Conservation (phyloP, 192 early-diverging fungal genomes). For the Podila verticillata region DNA sequence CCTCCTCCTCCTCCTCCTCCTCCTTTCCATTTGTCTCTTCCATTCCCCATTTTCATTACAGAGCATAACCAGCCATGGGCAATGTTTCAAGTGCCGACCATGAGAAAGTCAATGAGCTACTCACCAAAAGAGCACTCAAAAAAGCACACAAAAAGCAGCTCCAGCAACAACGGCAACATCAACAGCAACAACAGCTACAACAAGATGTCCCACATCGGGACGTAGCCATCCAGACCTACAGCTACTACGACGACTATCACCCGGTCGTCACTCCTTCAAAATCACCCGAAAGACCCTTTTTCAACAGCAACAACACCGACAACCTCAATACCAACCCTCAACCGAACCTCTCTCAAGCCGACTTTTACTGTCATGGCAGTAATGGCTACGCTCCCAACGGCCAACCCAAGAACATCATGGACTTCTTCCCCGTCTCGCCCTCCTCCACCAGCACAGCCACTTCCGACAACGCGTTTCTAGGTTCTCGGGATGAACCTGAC, state of each 20-base stretch:
- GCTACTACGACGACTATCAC: background rate
- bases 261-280: background rate
- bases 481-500: constrained; percentile 1
- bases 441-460: constrained; percentile 1
- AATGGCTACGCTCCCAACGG: background rate
- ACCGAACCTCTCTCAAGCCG: background rate
- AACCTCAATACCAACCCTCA: background rate
- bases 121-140: background rate
- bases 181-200: background rate
- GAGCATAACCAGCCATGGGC: background rate
- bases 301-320: background rate
- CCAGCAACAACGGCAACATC: constrained; percentile 1
- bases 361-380: constrained; percentile 4
- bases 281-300: background rate
- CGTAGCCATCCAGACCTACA: background rate
- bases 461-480: background rate
- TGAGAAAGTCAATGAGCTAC: background rate
- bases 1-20: too few species aligned
- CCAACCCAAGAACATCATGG: constrained; percentile 1
- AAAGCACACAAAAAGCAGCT: constrained; percentile 2
- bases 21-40: too few species aligned
- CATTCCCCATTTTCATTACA: too few species aligned
- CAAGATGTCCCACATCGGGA: background rate
- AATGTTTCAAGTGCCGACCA: constrained; percentile 1
- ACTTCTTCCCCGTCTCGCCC: background rate